Conservation (phyloP, 495 filamentous ascomycete species). For the Geopyxis carbonaria region DNA sequence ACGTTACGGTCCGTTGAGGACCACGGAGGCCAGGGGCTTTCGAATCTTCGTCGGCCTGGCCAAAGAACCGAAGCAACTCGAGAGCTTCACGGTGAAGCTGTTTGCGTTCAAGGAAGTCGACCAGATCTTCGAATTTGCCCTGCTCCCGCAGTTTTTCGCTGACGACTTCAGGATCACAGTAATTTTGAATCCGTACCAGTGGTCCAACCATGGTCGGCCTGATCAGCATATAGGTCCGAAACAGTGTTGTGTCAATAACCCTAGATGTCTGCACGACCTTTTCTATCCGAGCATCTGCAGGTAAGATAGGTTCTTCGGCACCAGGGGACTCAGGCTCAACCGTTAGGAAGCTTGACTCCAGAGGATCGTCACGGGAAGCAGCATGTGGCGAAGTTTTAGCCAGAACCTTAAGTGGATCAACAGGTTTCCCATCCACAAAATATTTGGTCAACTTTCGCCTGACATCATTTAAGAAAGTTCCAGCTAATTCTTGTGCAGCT, state of each 20-base stretch:
- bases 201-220: conserved; percentile 69
- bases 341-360: conserved; percentile 28
- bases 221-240: conserved; percentile 82
- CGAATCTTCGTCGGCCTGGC: conserved; percentile 48
- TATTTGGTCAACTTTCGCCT: conserved; percentile 65
- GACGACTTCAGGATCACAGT: conserved; percentile 89
- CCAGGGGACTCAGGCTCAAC: conserved; percentile 27
- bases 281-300: conserved; percentile 46
- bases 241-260: conserved; percentile 82
- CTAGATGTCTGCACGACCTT: conserved; percentile 57
- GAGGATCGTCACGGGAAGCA: conserved; percentile 27
- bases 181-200: conserved; percentile 90
- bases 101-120: conserved; percentile 94
- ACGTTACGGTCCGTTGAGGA: conserved; percentile 68
- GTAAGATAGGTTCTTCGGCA: conserved; percentile 27
- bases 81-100: conserved; percentile 79
- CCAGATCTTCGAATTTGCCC: conserved; percentile 77
- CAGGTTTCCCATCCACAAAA: conserved; percentile 47
- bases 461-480: conserved; percentile 64
- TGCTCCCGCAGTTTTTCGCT: conserved; percentile 80
- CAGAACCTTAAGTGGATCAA: conserved; percentile 8
- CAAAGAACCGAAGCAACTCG: conserved; percentile 66
- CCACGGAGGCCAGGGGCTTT: conserved; percentile 56
- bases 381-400: conserved; percentile 8
- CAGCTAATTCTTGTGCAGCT: conserved; percentile 63